Evolutionary conservation across 2,329 filamentous ascomycete species (phyloP).

Genomic region (Neobulgaria alba): DNA sequence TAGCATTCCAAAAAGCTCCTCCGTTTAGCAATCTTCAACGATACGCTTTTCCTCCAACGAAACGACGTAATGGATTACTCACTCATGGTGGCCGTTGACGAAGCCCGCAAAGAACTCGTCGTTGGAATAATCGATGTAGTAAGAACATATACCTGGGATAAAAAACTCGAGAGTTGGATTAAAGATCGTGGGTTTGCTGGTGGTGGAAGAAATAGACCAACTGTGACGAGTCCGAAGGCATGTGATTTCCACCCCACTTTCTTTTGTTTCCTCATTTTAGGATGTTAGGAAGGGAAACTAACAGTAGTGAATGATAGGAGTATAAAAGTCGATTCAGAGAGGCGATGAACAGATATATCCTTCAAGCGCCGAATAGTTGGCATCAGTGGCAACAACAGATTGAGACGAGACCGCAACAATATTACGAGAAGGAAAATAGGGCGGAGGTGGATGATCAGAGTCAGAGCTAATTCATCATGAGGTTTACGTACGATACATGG

Average conservation of each 20-base stretch:
- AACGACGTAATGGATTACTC: conserved; percentile 99
- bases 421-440: neutral
- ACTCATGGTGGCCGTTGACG: conserved; percentile 96
- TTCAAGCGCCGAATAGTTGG: conserved; percentile 25
- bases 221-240: conserved; percentile 93
- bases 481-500: no score
- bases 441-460: neutral
- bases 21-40: conserved; percentile 89
- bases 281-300: no score
- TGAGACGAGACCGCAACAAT: neutral
- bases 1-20: conserved; percentile 86
- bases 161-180: conserved; percentile 99
- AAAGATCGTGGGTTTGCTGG: conserved; percentile 85
- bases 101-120: conserved; percentile 78
- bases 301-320: no score
- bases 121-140: conserved; percentile 99
- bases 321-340: conserved; percentile 94
- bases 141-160: conserved; percentile 98
- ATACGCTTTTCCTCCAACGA: conserved; percentile 86
- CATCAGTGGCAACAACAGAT: conserved; percentile 15
- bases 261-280: no score
- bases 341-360: conserved; percentile 81
- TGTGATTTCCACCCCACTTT: neutral
- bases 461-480: no score
- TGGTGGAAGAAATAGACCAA: conserved; percentile 73